These are phyloP conservation scores for Dillenia turbinata DNA, from an alignment of 164 flowering plant species.

Conservation along the genomic window DNA sequence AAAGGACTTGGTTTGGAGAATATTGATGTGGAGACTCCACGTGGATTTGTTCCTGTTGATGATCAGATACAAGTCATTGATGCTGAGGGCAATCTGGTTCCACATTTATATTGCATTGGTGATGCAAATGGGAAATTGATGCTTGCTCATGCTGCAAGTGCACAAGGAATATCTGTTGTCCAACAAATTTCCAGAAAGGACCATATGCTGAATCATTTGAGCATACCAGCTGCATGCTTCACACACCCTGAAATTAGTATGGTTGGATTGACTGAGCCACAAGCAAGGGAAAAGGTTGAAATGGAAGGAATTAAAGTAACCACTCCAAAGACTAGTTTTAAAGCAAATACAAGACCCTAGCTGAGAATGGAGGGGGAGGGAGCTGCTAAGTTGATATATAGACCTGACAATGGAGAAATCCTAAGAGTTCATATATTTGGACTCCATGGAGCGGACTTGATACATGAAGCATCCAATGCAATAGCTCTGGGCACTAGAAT, in stretches of 20 bases:
- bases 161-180: constrained; percentile 98
- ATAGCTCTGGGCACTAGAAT: constrained; percentile 89
- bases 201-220: constrained; percentile 87
- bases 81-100: constrained; percentile 84
- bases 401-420: constrained; percentile 96
- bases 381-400: constrained; percentile 94
- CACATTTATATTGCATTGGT: constrained; percentile 94
- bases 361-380: constrained; percentile 98
- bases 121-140: constrained; percentile 99
- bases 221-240: constrained; percentile 98
- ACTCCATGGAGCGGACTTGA: constrained; percentile 97
- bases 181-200: constrained; percentile 91
- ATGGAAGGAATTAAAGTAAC: constrained; percentile 76
- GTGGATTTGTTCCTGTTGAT: constrained; percentile 97
- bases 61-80: constrained; percentile 91
- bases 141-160: constrained; percentile 99
- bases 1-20: constrained; percentile 94
- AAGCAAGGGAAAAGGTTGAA: constrained; percentile 88
- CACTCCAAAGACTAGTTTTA: constrained; percentile 80
- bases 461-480: constrained; percentile 99
- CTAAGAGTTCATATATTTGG: constrained; percentile 98
- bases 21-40: constrained; percentile 84
- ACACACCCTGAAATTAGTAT: constrained; percentile 99
- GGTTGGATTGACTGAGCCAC: constrained; percentile 99
- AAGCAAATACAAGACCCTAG: constrained; percentile 84